These are phyloP conservation scores for Russula foetens DNA, from an alignment of 768 basidiomycete genomes.

Conservation along the genomic window DNA sequence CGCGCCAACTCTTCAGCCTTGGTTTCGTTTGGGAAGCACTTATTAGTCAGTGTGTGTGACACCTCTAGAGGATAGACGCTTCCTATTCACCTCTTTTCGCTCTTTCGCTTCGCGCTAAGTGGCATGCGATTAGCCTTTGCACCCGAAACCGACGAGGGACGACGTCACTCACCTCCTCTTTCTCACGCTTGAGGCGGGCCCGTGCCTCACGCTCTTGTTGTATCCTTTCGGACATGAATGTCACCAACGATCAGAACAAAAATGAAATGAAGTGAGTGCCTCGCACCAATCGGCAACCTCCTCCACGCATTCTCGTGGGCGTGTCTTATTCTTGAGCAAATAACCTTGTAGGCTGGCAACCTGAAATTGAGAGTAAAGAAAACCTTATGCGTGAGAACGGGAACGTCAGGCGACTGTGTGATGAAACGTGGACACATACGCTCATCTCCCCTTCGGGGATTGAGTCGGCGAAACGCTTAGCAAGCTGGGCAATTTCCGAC, in stretches of 20 bases:
- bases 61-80: background rate
- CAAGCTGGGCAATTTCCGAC: constrained; percentile 66
- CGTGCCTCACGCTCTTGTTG: constrained; percentile 74
- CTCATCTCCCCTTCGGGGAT: constrained; percentile 86
- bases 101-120: constrained; percentile 71
- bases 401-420: background rate
- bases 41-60: background rate
- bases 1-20: constrained; percentile 56
- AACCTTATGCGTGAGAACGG: constrained; percentile 1
- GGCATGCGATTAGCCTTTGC: constrained; percentile 3
- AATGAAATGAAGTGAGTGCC: background rate
- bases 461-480: constrained; percentile 72
- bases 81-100: constrained; percentile 50
- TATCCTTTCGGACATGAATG: constrained; percentile 33
- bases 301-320: constrained; percentile 78
- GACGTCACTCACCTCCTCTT: constrained; percentile 39
- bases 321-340: constrained; percentile 81
- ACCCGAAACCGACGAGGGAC: background rate
- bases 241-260: no score
- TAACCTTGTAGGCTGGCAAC: constrained; percentile 83
- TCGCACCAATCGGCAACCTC: constrained; percentile 67
- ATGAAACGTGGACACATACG: constrained; percentile 40
- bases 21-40: background rate
- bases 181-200: constrained; percentile 79
- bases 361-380: no score